phyloP scores from a whole-genome alignment of 179 eudicot species.

The Patellifolia procumbens region DNA sequence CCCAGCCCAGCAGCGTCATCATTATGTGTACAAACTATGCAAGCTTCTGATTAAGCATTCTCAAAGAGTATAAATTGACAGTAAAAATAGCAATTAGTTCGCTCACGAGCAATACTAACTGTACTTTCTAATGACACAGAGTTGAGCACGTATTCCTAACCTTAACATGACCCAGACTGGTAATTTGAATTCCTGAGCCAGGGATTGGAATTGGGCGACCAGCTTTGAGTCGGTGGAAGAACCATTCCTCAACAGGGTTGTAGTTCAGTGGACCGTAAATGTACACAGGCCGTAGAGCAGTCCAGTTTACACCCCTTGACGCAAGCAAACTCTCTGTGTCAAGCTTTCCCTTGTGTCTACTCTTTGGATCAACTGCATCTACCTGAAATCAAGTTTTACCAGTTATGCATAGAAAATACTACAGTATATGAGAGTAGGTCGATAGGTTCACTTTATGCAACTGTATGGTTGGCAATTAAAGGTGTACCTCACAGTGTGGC shows the following conservation, averaged over 20 bases:
- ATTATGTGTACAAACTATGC: no score
- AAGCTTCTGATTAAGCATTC: neutral
- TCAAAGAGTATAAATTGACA: neutral
- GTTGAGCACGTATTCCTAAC: slow-evolving; percentile 35
- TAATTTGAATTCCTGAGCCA: slow-evolving; percentile 76
- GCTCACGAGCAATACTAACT: neutral
- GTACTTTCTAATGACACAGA: neutral
- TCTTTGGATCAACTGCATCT: slow-evolving; percentile 99
- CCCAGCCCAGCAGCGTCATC: no score
- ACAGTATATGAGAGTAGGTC: neutral
- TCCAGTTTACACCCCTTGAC: slow-evolving; percentile 69
- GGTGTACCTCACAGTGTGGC: slow-evolving; percentile 86
- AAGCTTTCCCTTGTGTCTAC: slow-evolving; percentile 98
- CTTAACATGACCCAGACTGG: slow-evolving; percentile 98
- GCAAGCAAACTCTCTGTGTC: slow-evolving; percentile 78
- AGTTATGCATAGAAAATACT: neutral
- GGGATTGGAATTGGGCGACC: slow-evolving; percentile 97
- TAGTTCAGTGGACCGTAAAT: slow-evolving; percentile 96
- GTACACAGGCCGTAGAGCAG: slow-evolving; percentile 91
- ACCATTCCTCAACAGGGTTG: slow-evolving; percentile 99
- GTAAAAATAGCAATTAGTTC: neutral
- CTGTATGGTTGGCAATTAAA: neutral
- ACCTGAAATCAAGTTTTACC: slow-evolving; percentile 32
- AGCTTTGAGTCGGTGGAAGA: slow-evolving; percentile 92
- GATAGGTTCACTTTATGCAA: neutral